A percentile compares a stretch with the other conserved stretches of the same genome.
These are phyloP conservation scores for Gossypium longicalyx DNA, from an alignment of 345 rosid genomes.

Conservation along the genomic window DNA sequence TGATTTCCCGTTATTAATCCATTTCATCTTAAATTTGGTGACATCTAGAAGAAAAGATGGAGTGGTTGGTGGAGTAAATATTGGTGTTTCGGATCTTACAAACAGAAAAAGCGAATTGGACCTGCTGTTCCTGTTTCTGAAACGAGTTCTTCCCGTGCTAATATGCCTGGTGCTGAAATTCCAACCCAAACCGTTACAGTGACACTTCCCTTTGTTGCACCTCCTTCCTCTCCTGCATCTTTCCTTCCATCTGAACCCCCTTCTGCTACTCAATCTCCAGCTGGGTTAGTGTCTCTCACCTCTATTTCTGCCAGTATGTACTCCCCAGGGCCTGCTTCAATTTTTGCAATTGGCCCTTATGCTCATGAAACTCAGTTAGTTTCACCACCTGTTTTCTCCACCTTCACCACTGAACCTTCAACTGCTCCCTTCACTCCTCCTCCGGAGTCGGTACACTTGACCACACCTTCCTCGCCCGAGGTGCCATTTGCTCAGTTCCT, in stretches of 20 bases:
- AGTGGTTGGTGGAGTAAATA: conserved; percentile 55
- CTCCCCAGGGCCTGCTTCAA: conserved; percentile 73
- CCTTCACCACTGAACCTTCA: conserved; percentile 96
- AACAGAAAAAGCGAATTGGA: conserved; percentile 58
- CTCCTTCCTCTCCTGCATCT: conserved; percentile 96
- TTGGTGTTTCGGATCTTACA: conserved; percentile 74
- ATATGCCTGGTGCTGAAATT: conserved; percentile 36
- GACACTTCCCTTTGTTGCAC: conserved; percentile 72
- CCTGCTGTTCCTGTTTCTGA: conserved; percentile 63
- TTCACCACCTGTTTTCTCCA: conserved; percentile 88
- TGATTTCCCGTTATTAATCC: neutral
- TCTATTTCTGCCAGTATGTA: conserved; percentile 59
- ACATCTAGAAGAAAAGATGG: conserved; percentile 70
- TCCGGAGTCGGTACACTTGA: conserved; percentile 70
- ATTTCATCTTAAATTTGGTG: conserved; percentile 17
- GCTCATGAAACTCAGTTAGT: conserved; percentile 90
- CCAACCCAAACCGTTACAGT: conserved; percentile 31
- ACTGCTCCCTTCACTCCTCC: conserved; percentile 96
- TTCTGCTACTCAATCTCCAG: conserved; percentile 80
- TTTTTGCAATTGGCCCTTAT: conserved; percentile 91
- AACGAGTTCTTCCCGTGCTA: conserved; percentile 26
- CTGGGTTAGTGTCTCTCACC: conserved; percentile 52
- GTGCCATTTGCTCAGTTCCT: conserved; percentile 91
- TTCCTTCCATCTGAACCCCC: conserved; percentile 91
- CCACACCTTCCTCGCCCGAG: conserved; percentile 94